Conservation (phyloP, 306 rosid species). For the Ceratonia siliqua region DNA sequence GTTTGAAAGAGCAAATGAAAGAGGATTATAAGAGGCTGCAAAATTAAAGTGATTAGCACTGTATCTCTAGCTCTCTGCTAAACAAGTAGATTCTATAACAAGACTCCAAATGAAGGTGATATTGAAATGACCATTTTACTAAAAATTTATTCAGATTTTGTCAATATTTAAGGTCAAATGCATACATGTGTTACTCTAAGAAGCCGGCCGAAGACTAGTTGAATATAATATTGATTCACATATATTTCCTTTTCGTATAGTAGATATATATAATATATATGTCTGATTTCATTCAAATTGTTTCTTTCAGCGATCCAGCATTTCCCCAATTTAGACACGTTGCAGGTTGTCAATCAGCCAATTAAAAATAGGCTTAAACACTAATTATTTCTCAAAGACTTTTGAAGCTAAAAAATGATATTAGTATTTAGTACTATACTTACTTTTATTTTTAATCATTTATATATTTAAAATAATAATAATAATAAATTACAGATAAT, state of each 20-base stretch:
- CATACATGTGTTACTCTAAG: not conserved
- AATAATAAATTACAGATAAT: no score
- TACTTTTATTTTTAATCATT: no score
- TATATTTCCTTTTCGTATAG: not conserved
- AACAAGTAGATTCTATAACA: not conserved
- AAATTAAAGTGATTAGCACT: not conserved
- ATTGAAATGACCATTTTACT: conserved; percentile 24
- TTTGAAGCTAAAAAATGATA: no score
- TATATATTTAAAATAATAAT: no score
- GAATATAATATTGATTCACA: conserved; percentile 12
- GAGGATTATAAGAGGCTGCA: not conserved
- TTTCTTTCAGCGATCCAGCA: conserved; percentile 33
- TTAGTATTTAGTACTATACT: no score
- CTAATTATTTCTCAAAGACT: no score
- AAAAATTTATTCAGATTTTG: conserved; percentile 3
- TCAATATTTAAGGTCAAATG: conserved; percentile 26
- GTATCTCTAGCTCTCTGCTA: not conserved
- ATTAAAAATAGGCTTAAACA: not conserved
- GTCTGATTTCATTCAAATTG: conserved; percentile 30
- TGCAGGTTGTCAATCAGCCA: conserved; percentile 2
- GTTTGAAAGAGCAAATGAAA: not conserved
- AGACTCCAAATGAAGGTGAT: conserved; percentile 29
- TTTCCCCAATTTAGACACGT: not conserved
- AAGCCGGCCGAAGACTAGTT: conserved; percentile 49
- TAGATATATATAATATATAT: not conserved